Base-by-base conservation (phyloP, 306 rosid genomes). In the Prosopis cineraria region DNA sequence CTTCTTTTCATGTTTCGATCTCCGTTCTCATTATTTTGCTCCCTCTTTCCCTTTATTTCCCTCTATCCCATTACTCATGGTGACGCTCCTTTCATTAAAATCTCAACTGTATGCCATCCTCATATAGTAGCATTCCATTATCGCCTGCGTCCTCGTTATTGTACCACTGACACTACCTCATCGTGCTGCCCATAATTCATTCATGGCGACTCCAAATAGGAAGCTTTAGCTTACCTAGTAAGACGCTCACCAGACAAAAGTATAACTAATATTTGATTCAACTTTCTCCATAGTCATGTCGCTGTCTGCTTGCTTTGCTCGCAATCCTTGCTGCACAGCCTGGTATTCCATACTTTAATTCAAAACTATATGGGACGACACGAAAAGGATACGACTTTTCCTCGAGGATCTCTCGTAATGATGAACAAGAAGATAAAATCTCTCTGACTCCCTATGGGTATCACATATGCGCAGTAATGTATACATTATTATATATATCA, bases 341-440 rank as follows among this genome's bases (percentile, higher is more conserved):
- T 31, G 33, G 44, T 74, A 68, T 77, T 77, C 55, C 55, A 60
- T 74, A 71, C 88, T 85, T 85, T 71, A 85, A 81, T 81, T 85
- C 74, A 81, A 84, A 85, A 81, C 40, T n/a, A 14, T 12, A 58
- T 63, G 70, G 47, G 25, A 36, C 63, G 81, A 56, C 73, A 66
- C 73, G 19, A 74, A 85, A 78, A 79, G 77, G 50, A 31, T 5
- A 56, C 63, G 9, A 47, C 75, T 70, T 70, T 70, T 45, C 58
- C 63, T 10, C 44, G 10, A 16, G 44, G 2, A 30, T 31, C 40
- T 30, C 34, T 48, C 44, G 19, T 31, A 9, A 70, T 47, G 12
- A 70, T 47, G n/a, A 24, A 55, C 6, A 55, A 70, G 48, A 25
- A 33, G 68, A 66, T 44, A 20, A 7, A 30, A n/a, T 27, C 36